A percentile compares a stretch with the other conserved stretches of the same genome.
phyloP scores from a whole-genome alignment of 1,284 basidiomycete genomes.

The Ganoderma multipileum region DNA sequence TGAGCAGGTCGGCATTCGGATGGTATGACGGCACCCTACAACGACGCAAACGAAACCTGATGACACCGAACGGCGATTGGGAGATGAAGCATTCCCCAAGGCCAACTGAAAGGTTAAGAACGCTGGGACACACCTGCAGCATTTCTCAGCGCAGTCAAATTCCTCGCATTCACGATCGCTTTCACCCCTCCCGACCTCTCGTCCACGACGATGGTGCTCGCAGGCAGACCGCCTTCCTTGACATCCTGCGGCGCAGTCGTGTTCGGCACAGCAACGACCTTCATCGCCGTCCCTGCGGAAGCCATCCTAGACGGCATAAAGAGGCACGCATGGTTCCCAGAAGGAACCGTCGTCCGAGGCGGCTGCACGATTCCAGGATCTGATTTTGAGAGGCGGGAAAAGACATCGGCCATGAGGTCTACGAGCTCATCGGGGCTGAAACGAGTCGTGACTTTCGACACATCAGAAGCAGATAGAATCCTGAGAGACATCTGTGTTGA shows the following conservation, averaged over 20 bases:
- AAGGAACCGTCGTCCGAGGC: slow-evolving; percentile 56
- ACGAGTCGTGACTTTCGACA: slow-evolving; percentile 49
- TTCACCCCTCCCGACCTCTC: slow-evolving; percentile 69
- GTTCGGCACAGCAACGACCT: slow-evolving; percentile 76
- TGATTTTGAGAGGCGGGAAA: slow-evolving; percentile 38
- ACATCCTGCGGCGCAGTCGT: slow-evolving; percentile 41
- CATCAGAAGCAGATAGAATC: slow-evolving; percentile 59
- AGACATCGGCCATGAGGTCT: slow-evolving; percentile 62
- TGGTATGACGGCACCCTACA: neutral
- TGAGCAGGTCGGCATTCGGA: neutral
- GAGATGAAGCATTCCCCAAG: neutral
- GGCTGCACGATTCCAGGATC: slow-evolving; percentile 47
- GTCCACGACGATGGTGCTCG: slow-evolving; percentile 78
- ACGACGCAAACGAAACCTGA: neutral
- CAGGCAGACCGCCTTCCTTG: slow-evolving; percentile 67
- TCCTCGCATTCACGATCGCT: slow-evolving; percentile 79
- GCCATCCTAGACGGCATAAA: slow-evolving; percentile 77
- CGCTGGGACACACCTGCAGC: slow-evolving; percentile 69
- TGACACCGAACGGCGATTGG: neutral
- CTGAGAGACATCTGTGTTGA: slow-evolving; percentile 51
- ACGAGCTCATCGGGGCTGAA: slow-evolving; percentile 55
- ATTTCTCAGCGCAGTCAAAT: slow-evolving; percentile 80
- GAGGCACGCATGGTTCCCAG: slow-evolving; percentile 58
- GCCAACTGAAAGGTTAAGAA: neutral
- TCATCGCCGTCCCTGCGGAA: slow-evolving; percentile 60